Evolutionary conservation across 2,329 filamentous ascomycete species (phyloP).

Genomic region (Mollisiaceae sp.): DNA sequence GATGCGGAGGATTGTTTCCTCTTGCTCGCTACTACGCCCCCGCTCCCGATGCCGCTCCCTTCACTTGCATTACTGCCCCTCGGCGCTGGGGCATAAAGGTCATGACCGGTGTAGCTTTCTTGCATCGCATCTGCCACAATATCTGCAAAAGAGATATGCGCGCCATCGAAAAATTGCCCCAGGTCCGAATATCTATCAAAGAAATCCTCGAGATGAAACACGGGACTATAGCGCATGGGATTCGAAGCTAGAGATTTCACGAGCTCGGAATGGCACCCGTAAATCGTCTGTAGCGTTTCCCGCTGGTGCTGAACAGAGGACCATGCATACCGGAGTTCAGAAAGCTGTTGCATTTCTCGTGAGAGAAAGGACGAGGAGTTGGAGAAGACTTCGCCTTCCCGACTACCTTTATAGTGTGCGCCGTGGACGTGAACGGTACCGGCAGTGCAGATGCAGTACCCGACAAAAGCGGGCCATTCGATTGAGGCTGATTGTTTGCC

Average conservation of each 20-base stretch:
- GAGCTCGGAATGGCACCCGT: constrained; percentile 79
- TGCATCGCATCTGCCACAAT: constrained; percentile 64
- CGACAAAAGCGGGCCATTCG: constrained; percentile 86
- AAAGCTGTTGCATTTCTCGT: constrained; percentile 79
- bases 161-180: constrained; percentile 69
- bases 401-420: constrained; percentile 68
- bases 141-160: constrained; percentile 74
- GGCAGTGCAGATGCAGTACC: constrained; percentile 85
- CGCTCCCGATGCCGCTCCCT: neutral
- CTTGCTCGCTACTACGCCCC: constrained; percentile 18
- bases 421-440: constrained; percentile 90
- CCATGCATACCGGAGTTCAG: constrained; percentile 77
- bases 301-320: constrained; percentile 79
- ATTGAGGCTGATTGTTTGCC: constrained; percentile 70
- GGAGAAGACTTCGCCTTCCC: constrained; percentile 53
- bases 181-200: constrained; percentile 77
- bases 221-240: constrained; percentile 74
- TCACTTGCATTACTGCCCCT: constrained; percentile 40
- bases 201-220: constrained; percentile 86
- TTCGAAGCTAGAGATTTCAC: constrained; percentile 73
- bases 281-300: constrained; percentile 78
- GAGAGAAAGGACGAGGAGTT: constrained; percentile 73
- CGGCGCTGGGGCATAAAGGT: constrained; percentile 50
- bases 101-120: constrained; percentile 58
- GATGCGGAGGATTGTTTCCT: constrained; percentile 36